phyloP scores from a whole-genome alignment of 2,329 filamentous ascomycete species.

The Xylaria sp. region DNA sequence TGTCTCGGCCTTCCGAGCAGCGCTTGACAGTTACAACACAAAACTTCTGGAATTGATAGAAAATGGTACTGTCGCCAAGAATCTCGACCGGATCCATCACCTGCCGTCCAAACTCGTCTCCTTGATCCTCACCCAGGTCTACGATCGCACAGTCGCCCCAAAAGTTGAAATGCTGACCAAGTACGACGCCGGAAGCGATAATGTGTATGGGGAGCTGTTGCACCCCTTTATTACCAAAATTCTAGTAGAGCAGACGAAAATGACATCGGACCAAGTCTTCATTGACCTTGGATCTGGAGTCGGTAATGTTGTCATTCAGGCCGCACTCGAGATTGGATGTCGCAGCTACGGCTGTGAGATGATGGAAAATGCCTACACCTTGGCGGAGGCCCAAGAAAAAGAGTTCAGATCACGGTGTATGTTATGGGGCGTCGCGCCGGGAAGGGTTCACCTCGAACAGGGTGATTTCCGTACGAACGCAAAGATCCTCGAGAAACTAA shows the following conservation, averaged over 20 bases:
- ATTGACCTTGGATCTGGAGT: slow-evolving; percentile 96
- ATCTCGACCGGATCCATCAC: slow-evolving; percentile 74
- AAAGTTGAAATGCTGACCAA: slow-evolving; percentile 83
- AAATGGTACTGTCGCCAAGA: slow-evolving; percentile 76
- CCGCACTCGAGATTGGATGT: slow-evolving; percentile 90
- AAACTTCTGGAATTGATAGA: slow-evolving; percentile 71
- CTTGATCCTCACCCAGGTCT: slow-evolving; percentile 86
- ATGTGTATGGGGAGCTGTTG: slow-evolving; percentile 93
- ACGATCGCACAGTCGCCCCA: slow-evolving; percentile 91
- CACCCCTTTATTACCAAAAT: slow-evolving; percentile 86
- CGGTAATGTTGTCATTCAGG: slow-evolving; percentile 93
- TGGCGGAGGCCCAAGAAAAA: slow-evolving; percentile 80
- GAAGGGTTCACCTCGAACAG: slow-evolving; percentile 79
- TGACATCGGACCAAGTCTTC: slow-evolving; percentile 87
- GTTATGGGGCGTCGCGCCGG: slow-evolving; percentile 87
- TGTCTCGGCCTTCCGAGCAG: slow-evolving; percentile 74
- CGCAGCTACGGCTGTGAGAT: slow-evolving; percentile 97
- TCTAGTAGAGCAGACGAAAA: slow-evolving; percentile 76
- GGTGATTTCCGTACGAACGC: slow-evolving; percentile 85
- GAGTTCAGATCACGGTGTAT: slow-evolving; percentile 88
- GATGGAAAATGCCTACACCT: slow-evolving; percentile 87
- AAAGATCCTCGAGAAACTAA: slow-evolving; percentile 76
- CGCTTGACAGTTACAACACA: slow-evolving; percentile 81
- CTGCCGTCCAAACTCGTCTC: slow-evolving; percentile 78
- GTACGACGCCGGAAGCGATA: slow-evolving; percentile 90